Percentiles rank a stretch among this genome's conserved stretches.
These are phyloP conservation scores for Pyrenophora teres DNA, from an alignment of 2,329 filamentous ascomycete genomes.

Conservation along the genomic window DNA sequence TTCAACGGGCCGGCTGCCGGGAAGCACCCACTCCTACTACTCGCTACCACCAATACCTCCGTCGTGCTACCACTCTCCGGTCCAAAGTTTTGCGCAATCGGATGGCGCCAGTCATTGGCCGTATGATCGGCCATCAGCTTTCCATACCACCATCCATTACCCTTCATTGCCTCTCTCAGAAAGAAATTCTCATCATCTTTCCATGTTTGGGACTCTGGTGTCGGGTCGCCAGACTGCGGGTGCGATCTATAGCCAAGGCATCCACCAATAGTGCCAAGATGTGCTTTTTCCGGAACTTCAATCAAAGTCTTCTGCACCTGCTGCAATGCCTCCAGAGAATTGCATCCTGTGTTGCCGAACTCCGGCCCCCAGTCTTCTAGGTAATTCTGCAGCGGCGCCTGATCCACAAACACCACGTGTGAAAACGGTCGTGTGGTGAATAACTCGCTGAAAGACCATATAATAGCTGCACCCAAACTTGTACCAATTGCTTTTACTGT, in stretches of 20 bases:
- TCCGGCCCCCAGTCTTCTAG: slow-evolving; percentile 29
- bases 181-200: slow-evolving; percentile 34
- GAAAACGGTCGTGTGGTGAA: slow-evolving; percentile 28
- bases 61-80: slow-evolving; percentile 19
- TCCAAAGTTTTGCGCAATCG: slow-evolving; percentile 27
- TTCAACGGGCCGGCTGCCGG: slow-evolving; percentile 30
- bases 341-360: slow-evolving; percentile 30
- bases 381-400: slow-evolving; percentile 35
- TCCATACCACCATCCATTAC: slow-evolving; percentile 35
- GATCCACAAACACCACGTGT: slow-evolving; percentile 35
- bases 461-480: slow-evolving; percentile 28
- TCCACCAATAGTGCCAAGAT: slow-evolving; percentile 27
- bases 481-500: slow-evolving; percentile 23
- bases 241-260: slow-evolving; percentile 33
- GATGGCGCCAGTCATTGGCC: slow-evolving; percentile 31
- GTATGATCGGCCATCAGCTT: slow-evolving; percentile 41
- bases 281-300: slow-evolving; percentile 16
- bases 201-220: slow-evolving; percentile 16
- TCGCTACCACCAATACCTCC: slow-evolving; percentile 31
- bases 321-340: slow-evolving; percentile 20
- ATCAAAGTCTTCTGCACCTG: slow-evolving; percentile 21
- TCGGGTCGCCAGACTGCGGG: slow-evolving; percentile 21
- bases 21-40: slow-evolving; percentile 37
- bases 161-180: slow-evolving; percentile 26
- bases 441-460: slow-evolving; percentile 36